Conservation (phyloP, 2,329 filamentous ascomycete species). For the Talaromyces sp. region DNA sequence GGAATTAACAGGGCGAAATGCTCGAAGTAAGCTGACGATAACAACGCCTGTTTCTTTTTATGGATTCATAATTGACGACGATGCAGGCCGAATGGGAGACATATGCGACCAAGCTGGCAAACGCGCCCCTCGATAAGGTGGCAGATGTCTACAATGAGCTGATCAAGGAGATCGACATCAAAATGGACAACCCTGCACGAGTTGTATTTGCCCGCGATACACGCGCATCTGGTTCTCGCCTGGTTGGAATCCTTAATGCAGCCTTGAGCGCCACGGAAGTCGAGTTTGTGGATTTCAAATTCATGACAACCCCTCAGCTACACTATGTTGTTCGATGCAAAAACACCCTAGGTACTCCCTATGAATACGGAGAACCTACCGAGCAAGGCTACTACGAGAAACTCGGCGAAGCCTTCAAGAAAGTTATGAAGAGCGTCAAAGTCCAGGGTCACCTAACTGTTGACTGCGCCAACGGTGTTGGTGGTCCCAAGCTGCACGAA, state of each 20-base stretch:
- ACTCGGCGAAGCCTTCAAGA: constrained; percentile 75
- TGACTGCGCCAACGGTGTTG: constrained; percentile 95
- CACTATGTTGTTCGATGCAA: constrained; percentile 93
- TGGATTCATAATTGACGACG: constrained; percentile 19
- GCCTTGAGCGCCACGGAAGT: constrained; percentile 71
- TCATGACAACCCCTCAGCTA: constrained; percentile 93
- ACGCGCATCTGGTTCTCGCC: constrained; percentile 78
- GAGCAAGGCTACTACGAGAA: constrained; percentile 96
- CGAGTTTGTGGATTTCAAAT: constrained; percentile 77
- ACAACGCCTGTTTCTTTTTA: constrained; percentile 12
- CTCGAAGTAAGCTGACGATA: constrained; percentile 59
- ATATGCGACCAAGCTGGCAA: constrained; percentile 83
- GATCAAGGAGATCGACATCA: constrained; percentile 69
- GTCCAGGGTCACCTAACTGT: constrained; percentile 71
- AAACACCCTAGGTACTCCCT: constrained; percentile 83
- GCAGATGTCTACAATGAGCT: constrained; percentile 71
- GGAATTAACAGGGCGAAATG: constrained; percentile 70
- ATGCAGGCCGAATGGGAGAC: constrained; percentile 73
- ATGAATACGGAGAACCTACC: constrained; percentile 81
- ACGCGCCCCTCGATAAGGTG: constrained; percentile 71
- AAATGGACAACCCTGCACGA: constrained; percentile 63
- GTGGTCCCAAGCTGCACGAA: constrained; percentile 82
- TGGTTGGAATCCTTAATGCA: constrained; percentile 72
- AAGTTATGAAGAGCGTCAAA: constrained; percentile 71
- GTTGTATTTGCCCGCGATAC: constrained; percentile 92